Conservation (phyloP, 805 yeast species). For the Pichia deserticola region DNA sequence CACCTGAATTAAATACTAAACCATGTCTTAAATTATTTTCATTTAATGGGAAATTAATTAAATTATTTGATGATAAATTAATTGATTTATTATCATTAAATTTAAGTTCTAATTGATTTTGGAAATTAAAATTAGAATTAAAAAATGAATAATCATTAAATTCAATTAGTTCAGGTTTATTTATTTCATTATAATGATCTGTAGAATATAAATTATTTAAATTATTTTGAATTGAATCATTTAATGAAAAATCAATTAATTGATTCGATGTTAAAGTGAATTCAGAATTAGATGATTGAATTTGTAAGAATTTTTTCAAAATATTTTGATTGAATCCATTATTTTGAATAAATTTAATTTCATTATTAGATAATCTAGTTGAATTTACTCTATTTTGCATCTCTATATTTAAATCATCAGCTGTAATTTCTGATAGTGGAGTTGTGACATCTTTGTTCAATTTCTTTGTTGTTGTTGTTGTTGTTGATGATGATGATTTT, state of each 20-base stretch:
- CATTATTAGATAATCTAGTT: background rate
- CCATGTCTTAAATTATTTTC: conserved; percentile 18
- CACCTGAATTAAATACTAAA: conserved; percentile 24
- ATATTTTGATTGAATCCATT: background rate
- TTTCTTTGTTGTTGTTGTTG: too few species aligned
- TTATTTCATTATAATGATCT: background rate
- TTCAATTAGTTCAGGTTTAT: background rate
- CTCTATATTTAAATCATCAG: too few species aligned
- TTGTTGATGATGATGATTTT: too few species aligned
- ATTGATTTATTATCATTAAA: conserved; percentile 11
- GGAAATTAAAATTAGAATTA: conserved; percentile 6
- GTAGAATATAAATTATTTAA: background rate
- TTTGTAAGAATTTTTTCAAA: background rate
- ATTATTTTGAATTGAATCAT: background rate
- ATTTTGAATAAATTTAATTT: background rate
- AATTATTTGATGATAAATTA: conserved; percentile 1
- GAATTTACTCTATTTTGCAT: too few species aligned
- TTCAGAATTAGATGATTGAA: conserved; percentile 1
- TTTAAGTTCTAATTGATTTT: conserved; percentile 11
- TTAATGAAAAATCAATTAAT: background rate
- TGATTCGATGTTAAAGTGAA: background rate
- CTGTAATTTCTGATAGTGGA: too few species aligned
- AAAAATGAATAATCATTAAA: conserved; percentile 2
- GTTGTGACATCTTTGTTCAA: too few species aligned
- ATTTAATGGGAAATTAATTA: conserved; percentile 16